Evolutionary conservation across 345 rosid genomes (phyloP).

Genomic region (Limnanthes douglasii): DNA sequence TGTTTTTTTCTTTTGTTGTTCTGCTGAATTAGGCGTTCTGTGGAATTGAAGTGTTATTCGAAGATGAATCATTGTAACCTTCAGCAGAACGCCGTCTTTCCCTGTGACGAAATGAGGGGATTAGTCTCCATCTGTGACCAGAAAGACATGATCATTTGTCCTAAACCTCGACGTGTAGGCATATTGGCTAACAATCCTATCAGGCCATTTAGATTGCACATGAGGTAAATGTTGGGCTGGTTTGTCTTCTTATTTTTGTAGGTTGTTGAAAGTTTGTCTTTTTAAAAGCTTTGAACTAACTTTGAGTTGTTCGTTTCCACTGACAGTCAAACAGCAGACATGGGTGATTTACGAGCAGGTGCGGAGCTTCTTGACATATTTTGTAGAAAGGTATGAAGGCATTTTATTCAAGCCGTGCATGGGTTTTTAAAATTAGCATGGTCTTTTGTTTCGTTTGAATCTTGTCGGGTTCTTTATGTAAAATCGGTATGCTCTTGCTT

Average conservation of each 20-base stretch:
- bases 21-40: constrained; percentile 30
- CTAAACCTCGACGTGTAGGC: constrained; percentile 77
- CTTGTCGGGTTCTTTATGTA: neutral
- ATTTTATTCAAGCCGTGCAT: too few species aligned
- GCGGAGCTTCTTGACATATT: constrained; percentile 56
- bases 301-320: neutral
- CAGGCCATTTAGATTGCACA: constrained; percentile 33
- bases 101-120: constrained; percentile 32
- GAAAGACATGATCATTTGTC: constrained; percentile 49
- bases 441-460: neutral
- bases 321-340: constrained; percentile 20
- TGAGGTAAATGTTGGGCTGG: constrained; percentile 35
- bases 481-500: neutral
- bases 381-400: constrained; percentile 28
- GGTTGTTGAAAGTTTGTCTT: neutral
- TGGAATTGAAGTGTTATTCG: constrained; percentile 14
- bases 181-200: constrained; percentile 18
- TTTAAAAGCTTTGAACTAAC: neutral
- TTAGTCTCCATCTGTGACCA: constrained; percentile 23
- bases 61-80: constrained; percentile 66
- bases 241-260: constrained; percentile 1
- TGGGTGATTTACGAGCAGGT: constrained; percentile 35
- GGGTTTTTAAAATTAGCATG: neutral
- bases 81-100: constrained; percentile 58
- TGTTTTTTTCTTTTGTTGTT: neutral